Evolutionary conservation across 768 basidiomycete species (phyloP).

Genomic region (Suillus sp.): DNA sequence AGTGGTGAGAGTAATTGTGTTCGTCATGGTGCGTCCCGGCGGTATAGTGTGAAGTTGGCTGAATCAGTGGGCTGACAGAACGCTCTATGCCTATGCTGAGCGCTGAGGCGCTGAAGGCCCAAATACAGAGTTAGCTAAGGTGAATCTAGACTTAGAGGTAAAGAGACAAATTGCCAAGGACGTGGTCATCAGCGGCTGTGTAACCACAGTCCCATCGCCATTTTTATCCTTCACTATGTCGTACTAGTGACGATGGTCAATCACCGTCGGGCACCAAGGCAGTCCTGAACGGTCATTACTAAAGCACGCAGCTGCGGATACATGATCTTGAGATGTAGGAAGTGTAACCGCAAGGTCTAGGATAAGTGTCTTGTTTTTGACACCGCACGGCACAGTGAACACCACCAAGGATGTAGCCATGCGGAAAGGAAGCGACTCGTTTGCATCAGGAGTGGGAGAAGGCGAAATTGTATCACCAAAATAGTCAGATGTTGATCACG

Average conservation of each 20-base stretch:
- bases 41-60: not conserved
- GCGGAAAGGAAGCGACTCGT: not conserved
- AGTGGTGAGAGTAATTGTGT: not conserved
- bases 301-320: not conserved
- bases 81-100: not conserved
- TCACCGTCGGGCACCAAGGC: not conserved
- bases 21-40: not conserved
- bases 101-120: not conserved
- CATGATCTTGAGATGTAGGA: not conserved
- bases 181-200: not conserved
- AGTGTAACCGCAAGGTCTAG: not conserved
- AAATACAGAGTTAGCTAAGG: not conserved
- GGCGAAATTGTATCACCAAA: not conserved
- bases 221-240: not conserved
- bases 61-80: not conserved
- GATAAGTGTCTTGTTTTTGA: not conserved
- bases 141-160: not conserved
- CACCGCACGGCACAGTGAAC: not conserved
- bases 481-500: not conserved
- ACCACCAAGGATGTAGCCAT: not conserved
- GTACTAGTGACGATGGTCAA: not conserved
- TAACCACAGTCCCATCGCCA: not conserved
- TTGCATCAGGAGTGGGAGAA: not conserved
- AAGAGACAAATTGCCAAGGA: not conserved
- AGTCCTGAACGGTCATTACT: constrained; percentile 1